Evolutionary conservation across 495 filamentous ascomycete genomes (phyloP), one percentile per base, ranked within the genome.

Genomic region (Aspergillus bertholletiae): DNA sequence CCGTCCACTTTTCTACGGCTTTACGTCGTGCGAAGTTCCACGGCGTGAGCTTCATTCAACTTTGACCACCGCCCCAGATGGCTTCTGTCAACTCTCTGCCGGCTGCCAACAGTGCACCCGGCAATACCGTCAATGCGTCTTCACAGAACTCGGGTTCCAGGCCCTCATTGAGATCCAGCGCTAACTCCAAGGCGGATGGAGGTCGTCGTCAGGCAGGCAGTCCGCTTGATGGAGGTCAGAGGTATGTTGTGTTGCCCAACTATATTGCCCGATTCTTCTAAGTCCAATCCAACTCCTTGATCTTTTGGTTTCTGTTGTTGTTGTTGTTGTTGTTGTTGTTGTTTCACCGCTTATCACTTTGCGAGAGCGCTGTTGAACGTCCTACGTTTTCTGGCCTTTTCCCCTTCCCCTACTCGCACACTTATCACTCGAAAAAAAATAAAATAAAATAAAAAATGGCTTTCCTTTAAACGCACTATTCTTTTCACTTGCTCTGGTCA

Each of bases 161-260:
- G 51, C 62, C 80, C 49, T 80, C 81, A 47, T 53, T 78, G 56
- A 70, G 75, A 56, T 61, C 77, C 23, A 84, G 80, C 68, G 69
- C 74, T 58, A 81, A 63, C 63, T 66, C 75, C 32, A 84, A 80
- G 64, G 72, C 72, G 39, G 82, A 85, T 49, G 72, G 68, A 46
- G 68, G 68, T 62, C 78, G 83, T 60, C 81, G 82, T 64, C 81
- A 84, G 65, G 73, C 77, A 53, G 76, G 72, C 46, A 83, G 76
- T 65, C 79, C 81, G 40, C 70, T 74, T 40, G 84, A 85, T 58
- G 75, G 73, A 53, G 69, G 59, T 57, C 77, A 80, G 58, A 79
- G 77, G 84, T 85, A 75, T 54, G 74, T 70, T 58, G 46, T 56
- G 48, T 51, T 59, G 54, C 55, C 40, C 50, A 53, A 46, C 40